Base-by-base conservation (phyloP, 805 yeast genomes). In the Starmerella bombi region DNA sequence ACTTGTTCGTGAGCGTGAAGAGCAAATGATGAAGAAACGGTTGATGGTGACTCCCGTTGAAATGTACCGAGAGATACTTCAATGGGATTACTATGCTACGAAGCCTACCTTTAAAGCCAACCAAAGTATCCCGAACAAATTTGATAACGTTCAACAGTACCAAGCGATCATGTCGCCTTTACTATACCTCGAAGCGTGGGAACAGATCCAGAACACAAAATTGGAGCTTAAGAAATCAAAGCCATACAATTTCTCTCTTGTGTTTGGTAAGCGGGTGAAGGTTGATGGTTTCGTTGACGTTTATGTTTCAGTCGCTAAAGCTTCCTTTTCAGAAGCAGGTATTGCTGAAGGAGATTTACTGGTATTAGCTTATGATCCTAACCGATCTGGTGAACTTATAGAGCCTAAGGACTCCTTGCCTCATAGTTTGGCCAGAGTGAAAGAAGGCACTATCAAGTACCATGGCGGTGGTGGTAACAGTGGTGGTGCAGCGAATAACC, bases 171-270 rank as follows among this genome's bases (percentile, higher is more conserved):
- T 83, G 58, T 81, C 77, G 49, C 98, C 98, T 0, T 65, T 91
- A 32, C 62, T 91, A 33, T 61, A 86, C 56, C 61, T 88, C 31
- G 99, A 91, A 61, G 81, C 94, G 48, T 93, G 97, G 96, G 94
- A 86, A 54, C 80, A 83, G 0, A 71, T 91, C 21, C 78, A 75
- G 49, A 69, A 82, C 4, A 75, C 91, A 0, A 75, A 80, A 46
- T 5, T 15, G 5, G 74, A 73, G 37, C 73, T 80, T 15, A 30
- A 22, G 2, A 32, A 31, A 17, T 62, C 64, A 14, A 54, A 55
- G 27, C 71, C 70, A 36, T 60, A 52, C 4, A 85, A 93, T 0
- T 78, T 86, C 56, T 69, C 69, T 23, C 51, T 86, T 2, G 63
- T 72, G 2, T 64, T 86, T 16, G 96, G 93, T 3, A 80, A 84